Evolutionary conservation across 2,329 filamentous ascomycete species (phyloP).

Genomic region (Botrytis pseudocinerea): DNA sequence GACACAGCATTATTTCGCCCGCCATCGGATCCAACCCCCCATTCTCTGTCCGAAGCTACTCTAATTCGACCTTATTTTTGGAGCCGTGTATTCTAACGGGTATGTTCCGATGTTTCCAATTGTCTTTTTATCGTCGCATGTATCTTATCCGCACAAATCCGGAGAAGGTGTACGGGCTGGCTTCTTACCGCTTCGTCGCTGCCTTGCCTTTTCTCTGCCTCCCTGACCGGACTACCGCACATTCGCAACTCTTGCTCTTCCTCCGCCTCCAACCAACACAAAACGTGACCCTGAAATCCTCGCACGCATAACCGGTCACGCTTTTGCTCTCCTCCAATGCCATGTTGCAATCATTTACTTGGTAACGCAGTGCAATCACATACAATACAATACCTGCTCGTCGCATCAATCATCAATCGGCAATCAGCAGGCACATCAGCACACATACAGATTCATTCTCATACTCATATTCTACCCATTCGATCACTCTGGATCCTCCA

Average conservation of each 20-base stretch:
- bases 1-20: conserved; percentile 16
- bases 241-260: background rate
- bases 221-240: background rate
- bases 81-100: conserved; percentile 16
- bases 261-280: background rate
- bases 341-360: background rate
- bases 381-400: background rate
- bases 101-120: conserved; percentile 12
- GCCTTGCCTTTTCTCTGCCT: background rate
- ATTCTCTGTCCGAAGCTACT: background rate
- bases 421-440: background rate
- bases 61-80: conserved; percentile 12
- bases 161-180: background rate
- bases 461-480: background rate
- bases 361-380: background rate
- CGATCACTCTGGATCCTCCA: conserved; percentile 6
- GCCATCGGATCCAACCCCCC: background rate
- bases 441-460: background rate
- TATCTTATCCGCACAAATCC: background rate
- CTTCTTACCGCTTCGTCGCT: conserved; percentile 13
- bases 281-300: conserved; percentile 12
- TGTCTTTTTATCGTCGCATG: conserved; percentile 1
- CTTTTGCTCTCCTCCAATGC: background rate
- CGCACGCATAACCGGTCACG: background rate
- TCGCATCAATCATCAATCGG: background rate